Evolutionary conservation across 116 monocot genomes (phyloP).

Genomic region (Trichopus zeylanicus): DNA sequence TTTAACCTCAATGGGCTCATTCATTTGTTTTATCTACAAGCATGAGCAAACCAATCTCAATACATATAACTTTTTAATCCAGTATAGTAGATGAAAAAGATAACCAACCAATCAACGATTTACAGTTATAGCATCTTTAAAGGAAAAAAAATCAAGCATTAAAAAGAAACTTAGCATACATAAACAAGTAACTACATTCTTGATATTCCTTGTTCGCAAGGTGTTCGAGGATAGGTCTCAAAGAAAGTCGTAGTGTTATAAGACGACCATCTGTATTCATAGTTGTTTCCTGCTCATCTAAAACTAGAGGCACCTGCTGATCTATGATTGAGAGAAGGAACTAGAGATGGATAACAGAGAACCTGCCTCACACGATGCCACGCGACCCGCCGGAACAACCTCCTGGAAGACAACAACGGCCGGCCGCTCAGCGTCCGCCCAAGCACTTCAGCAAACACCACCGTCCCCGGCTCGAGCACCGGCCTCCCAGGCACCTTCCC

Average conservation of each 20-base stretch:
- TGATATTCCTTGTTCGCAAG: background rate
- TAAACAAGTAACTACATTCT: too few species aligned
- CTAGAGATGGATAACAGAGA: constrained; percentile 17
- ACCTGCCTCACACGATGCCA: constrained; percentile 99
- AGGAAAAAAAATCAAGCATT: too few species aligned
- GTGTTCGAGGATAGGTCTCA: background rate
- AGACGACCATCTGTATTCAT: background rate
- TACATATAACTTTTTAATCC: background rate
- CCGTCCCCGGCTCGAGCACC: constrained; percentile 57
- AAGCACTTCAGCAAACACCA: constrained; percentile 81
- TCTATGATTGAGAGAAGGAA: background rate
- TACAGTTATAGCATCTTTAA: too few species aligned
- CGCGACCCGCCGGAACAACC: constrained; percentile 64
- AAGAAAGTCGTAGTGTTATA: background rate
- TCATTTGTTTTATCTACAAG: constrained; percentile 81
- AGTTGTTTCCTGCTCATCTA: background rate
- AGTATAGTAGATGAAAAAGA: background rate
- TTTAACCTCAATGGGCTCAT: constrained; percentile 81
- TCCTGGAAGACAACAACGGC: constrained; percentile 73
- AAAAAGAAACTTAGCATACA: too few species aligned
- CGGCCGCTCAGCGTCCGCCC: constrained; percentile 87
- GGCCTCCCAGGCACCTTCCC: constrained; percentile 39
- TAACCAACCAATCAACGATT: too few species aligned
- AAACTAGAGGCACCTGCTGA: background rate
- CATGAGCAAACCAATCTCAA: constrained; percentile 10